phyloP scores from a whole-genome alignment of 2,329 filamentous ascomycete species.

The Gyromitra esculenta region DNA sequence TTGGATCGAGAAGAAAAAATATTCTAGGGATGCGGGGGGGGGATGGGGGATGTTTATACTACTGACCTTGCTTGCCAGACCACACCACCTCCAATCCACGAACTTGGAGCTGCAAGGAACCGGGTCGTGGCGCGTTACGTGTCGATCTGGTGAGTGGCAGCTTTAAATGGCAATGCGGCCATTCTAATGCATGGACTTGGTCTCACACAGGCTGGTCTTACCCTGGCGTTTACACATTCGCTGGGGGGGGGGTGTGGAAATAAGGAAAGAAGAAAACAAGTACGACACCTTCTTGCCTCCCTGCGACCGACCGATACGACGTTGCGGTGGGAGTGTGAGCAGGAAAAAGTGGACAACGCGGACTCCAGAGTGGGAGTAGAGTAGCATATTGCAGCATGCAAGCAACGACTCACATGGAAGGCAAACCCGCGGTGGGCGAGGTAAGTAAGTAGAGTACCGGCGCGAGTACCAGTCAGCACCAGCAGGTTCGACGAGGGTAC shows the following conservation, averaged over 20 bases:
- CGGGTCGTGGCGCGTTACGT: slow-evolving; percentile 52
- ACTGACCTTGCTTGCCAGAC: not conserved
- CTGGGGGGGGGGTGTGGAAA: slow-evolving; percentile 17
- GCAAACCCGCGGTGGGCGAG: slow-evolving; percentile 27
- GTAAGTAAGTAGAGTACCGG: slow-evolving; percentile 6
- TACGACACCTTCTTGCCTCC: slow-evolving; percentile 8
- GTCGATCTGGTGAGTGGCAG: slow-evolving; percentile 50
- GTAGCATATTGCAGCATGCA: slow-evolving; percentile 38
- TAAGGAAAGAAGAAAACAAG: slow-evolving; percentile 9
- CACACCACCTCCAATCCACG: slow-evolving; percentile 38
- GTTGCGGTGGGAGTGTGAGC: slow-evolving; percentile 30
- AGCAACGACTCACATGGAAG: slow-evolving; percentile 49
- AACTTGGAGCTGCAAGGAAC: slow-evolving; percentile 47
- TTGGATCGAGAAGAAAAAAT: slow-evolving; percentile 42
- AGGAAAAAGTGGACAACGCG: slow-evolving; percentile 42
- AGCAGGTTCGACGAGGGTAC: slow-evolving; percentile 9
- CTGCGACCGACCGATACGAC: slow-evolving; percentile 22
- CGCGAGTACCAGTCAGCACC: slow-evolving; percentile 20
- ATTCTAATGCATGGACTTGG: slow-evolving; percentile 34
- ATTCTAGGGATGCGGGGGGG: slow-evolving; percentile 43
- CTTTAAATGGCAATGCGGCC: slow-evolving; percentile 47
- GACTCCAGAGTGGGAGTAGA: slow-evolving; percentile 3
- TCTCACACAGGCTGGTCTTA: slow-evolving; percentile 29
- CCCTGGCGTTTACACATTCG: slow-evolving; percentile 34
- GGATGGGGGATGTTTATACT: slow-evolving; percentile 45